Evolutionary conservation across 345 rosid genomes (phyloP), one percentile per base, ranked within the genome.

Genomic region (Trapa bicornis): DNA sequence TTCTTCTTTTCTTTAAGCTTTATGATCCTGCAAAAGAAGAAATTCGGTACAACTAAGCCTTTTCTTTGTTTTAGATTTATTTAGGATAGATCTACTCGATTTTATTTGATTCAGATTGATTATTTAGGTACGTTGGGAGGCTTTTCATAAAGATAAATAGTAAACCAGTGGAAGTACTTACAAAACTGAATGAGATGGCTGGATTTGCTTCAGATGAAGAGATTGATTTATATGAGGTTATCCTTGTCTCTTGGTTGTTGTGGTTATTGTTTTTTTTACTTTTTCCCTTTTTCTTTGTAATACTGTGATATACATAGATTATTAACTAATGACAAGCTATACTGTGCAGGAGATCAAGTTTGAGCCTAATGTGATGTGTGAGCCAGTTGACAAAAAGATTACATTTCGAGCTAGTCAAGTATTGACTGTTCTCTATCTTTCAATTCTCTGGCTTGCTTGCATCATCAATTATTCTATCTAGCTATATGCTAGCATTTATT

Each of bases 321-420:
- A 29, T n/a, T 64, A 9, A 43, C 15, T 65, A 41, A 9, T 65
- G 60, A 32, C 75, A 47, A 58, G 67, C 45, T 61, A 64, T 65
- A 33, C 22, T 71, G 52, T 75, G 50, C 88, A 93, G 98, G 98
- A 93, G 80, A 90, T 93, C 78, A 87, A 90, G 75, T 93, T 88
- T 73, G 98, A 90, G 73, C 97, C 97, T 43, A 70, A 68, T 74
- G 92, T 93, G 63, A 85, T 93, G 97, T 90, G 96, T 72, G 98
- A 90, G 67, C 85, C 69, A 52, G 81, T 93, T 71, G 94, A 90
- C 75, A 85, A 86, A 84, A 88, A 78, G 72, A 58, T 66, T 52
- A 75, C 98, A 65, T 90, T 90, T 79, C 85, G 80, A 58, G 65
- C 65, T 64, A 83, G 89, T 74, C 98, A 90, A 90, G 98, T 93